These are phyloP conservation scores for Cercospora sp. DNA, from an alignment of 2,329 filamentous ascomycete species.

Conservation along the genomic window DNA sequence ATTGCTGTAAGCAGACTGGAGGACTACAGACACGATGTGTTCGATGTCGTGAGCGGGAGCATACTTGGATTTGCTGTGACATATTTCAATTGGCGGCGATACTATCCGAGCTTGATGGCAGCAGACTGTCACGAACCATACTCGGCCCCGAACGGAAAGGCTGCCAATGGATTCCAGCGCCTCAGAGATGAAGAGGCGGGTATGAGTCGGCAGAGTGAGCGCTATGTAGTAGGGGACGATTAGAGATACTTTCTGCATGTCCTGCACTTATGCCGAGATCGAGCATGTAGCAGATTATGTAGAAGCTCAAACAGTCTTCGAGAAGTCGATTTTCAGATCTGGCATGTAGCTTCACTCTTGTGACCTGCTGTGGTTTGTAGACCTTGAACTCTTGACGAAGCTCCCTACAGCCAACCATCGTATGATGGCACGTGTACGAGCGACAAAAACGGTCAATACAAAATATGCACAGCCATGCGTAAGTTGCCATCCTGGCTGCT, in stretches of 20 bases:
- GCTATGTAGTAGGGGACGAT: conserved; percentile 8
- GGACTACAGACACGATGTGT: conserved; percentile 66
- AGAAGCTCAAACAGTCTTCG: no score
- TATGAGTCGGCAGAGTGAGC: conserved; percentile 2
- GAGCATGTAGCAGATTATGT: not conserved
- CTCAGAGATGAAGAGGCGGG: conserved; percentile 50
- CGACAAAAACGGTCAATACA: not conserved
- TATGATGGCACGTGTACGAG: not conserved
- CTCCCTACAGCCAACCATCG: not conserved
- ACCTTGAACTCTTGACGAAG: no score
- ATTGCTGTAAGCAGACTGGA: conserved; percentile 64
- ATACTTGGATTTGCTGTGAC: conserved; percentile 57
- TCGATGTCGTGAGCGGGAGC: conserved; percentile 60
- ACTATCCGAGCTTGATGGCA: conserved; percentile 58
- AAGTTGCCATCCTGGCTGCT: not conserved
- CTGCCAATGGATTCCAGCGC: conserved; percentile 39
- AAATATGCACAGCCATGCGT: not conserved
- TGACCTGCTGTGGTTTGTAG: no score
- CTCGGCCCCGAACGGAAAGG: conserved; percentile 31
- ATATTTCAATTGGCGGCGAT: conserved; percentile 61
- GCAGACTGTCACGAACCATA: conserved; percentile 56
- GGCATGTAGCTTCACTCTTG: no score
- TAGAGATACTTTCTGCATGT: not conserved
- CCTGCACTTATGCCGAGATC: not conserved
- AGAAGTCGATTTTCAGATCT: no score